Evolutionary conservation across 2,329 filamentous ascomycete genomes (phyloP).

Genomic region (Apiospora phragmitis): DNA sequence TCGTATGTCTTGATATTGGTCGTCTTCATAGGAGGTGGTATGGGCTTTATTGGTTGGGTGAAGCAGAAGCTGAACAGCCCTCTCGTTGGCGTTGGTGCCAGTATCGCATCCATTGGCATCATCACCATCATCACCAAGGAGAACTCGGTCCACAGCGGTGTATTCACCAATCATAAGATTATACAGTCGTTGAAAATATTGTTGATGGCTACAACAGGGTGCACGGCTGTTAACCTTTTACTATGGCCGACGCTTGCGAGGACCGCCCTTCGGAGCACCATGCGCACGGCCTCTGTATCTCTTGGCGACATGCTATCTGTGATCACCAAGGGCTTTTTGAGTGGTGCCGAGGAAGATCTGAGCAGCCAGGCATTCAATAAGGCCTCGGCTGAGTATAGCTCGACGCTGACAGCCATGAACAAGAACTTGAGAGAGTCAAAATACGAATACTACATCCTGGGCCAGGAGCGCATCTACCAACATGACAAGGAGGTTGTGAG

Average conservation of each 20-base stretch:
- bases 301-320: constrained; percentile 79
- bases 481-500: constrained; percentile 79
- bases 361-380: constrained; percentile 64
- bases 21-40: constrained; percentile 80
- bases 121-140: constrained; percentile 92
- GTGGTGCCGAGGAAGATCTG: constrained; percentile 78
- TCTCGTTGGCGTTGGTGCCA: constrained; percentile 81
- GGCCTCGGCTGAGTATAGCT: constrained; percentile 63
- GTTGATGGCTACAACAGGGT: constrained; percentile 71
- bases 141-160: constrained; percentile 78
- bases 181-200: constrained; percentile 82
- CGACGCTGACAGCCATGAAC: constrained; percentile 68
- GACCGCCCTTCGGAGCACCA: constrained; percentile 68
- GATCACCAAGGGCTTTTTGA: constrained; percentile 82
- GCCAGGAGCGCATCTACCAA: constrained; percentile 75
- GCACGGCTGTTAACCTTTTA: constrained; percentile 73
- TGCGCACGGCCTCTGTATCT: constrained; percentile 72
- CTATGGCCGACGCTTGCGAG: constrained; percentile 80
- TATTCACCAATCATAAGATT: constrained; percentile 80
- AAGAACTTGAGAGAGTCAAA: constrained; percentile 83
- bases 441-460: constrained; percentile 82
- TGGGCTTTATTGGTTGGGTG: constrained; percentile 86
- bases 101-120: constrained; percentile 81
- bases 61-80: constrained; percentile 79
- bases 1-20: constrained; percentile 80